A percentile compares a stretch with the other conserved stretches of the same genome.
phyloP scores from a whole-genome alignment of 192 early-diverging fungal species.

The Linnemannia elongata region DNA sequence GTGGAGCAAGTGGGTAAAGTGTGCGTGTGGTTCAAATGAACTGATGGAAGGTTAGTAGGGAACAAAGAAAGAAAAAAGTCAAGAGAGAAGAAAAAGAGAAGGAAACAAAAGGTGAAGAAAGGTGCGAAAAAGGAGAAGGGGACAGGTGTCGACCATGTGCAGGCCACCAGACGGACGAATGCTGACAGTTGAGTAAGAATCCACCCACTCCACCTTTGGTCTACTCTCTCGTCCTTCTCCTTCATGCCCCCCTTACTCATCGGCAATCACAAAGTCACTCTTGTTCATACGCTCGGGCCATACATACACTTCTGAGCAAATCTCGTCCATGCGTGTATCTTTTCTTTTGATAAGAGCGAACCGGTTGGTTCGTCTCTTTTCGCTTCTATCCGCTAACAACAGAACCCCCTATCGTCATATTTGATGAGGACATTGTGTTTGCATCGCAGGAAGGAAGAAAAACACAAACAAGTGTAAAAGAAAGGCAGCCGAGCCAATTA shows the following conservation, averaged over 20 bases:
- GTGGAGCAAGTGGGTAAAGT: background rate
- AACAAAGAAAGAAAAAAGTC: background rate
- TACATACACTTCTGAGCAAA: background rate
- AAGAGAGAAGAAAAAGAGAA: background rate
- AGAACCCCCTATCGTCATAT: background rate
- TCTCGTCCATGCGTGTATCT: background rate
- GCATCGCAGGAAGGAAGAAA: background rate
- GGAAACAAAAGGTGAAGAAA: background rate
- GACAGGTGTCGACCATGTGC: background rate
- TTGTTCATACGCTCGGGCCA: background rate
- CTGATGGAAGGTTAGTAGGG: background rate
- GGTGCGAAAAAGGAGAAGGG: background rate
- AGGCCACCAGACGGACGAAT: slow-evolving; percentile 6
- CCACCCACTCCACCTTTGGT: background rate
- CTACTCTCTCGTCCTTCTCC: background rate
- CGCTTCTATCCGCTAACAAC: background rate
- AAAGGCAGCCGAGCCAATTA: background rate
- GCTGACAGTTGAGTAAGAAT: background rate
- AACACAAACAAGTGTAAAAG: background rate
- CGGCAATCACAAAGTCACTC: background rate
- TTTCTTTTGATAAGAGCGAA: background rate
- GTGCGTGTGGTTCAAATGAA: background rate
- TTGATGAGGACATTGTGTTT: background rate
- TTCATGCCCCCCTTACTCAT: background rate
- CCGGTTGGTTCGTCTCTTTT: background rate